A percentile compares a stretch with the other conserved stretches of the same genome.
phyloP scores from a whole-genome alignment of 768 basidiomycete genomes.

The Boletus pseudo-olivaceus region DNA sequence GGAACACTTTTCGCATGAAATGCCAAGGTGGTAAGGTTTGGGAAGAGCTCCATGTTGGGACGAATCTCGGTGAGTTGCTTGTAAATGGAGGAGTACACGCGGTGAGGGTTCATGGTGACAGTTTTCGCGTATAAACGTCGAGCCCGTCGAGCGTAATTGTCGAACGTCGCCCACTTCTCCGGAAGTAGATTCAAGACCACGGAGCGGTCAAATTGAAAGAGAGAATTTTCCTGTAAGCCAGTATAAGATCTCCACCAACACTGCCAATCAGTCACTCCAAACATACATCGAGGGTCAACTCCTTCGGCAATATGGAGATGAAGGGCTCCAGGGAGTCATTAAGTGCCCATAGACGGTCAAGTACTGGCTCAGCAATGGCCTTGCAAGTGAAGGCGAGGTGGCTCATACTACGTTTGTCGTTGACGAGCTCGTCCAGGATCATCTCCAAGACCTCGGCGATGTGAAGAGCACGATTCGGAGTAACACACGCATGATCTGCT shows the following conservation, averaged over 20 bases:
- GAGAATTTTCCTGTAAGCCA: conserved; percentile 16
- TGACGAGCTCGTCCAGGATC: conserved; percentile 19
- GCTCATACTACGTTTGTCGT: conserved; percentile 15
- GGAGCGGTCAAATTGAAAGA: conserved; percentile 11
- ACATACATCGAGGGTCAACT: conserved; percentile 22
- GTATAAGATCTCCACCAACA: conserved; percentile 3
- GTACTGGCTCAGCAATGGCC: conserved; percentile 14
- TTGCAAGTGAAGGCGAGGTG: conserved; percentile 23
- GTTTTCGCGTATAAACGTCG: conserved; percentile 25
- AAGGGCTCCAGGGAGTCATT: conserved; percentile 26
- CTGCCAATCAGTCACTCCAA: neutral
- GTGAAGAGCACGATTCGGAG: conserved; percentile 8
- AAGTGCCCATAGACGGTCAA: conserved; percentile 24
- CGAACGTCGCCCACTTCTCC: conserved; percentile 19
- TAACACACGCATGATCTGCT: neutral
- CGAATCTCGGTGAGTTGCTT: conserved; percentile 20
- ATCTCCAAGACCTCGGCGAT: conserved; percentile 23
- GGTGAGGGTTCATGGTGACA: conserved; percentile 24
- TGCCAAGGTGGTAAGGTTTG: conserved; percentile 15
- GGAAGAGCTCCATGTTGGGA: conserved; percentile 24
- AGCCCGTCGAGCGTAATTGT: conserved; percentile 21
- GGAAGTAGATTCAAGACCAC: conserved; percentile 3
- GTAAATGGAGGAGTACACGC: conserved; percentile 26
- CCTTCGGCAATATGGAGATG: conserved; percentile 18
- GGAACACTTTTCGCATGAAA: conserved; percentile 17